Base-by-base conservation (phyloP, 805 yeast species). In the Kuraishia piskuri region DNA sequence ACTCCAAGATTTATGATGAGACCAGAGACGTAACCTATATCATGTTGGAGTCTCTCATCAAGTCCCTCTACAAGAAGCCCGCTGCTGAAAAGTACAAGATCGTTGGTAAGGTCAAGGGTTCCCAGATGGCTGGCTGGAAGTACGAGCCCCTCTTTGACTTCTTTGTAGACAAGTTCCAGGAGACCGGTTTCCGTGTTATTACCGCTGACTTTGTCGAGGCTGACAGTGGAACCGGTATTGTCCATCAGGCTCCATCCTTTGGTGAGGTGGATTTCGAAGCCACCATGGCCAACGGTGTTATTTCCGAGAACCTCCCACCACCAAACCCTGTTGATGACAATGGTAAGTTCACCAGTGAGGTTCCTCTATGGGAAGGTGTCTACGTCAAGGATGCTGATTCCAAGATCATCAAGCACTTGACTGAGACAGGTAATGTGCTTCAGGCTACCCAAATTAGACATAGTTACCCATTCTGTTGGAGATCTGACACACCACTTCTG, bases 391-490 rank as follows among this genome's bases (percentile, higher is more conserved):
- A 90, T 64, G 97, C 98, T 49, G 99, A 94, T 72, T 84, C 90
- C 63, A 78, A 81, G 64, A 92, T 94, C 67, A 90, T 94, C 70
- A 91, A 90, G 72, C 73, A 80, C 58, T 77, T 94, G 67, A 88
- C 94, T 55, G 88, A 82, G 52, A 69, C 76, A 45, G 98, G 96
- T 51, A 80, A 85, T 59, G 61, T 94, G 40, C 75, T 94, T 59
- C 79, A 83, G 47, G 86, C 84, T 54, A 75, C 89, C 47, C 98
- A 94, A 77, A 78, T 91, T 60, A 84, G 84, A 74, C 99, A 94
- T 79, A 86, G 96, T 70, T 94, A 94, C 72, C 99, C 99, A 64
- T 94, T 94, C 86, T 94, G 99, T 77, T 94, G 99, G 99, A 87
- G 99, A 81, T 92, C 98, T 2, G 99, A 94, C 68, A 94, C 99